Evolutionary conservation across 2,329 filamentous ascomycete genomes (phyloP).

Genomic region (Cladophialophora psammophila): DNA sequence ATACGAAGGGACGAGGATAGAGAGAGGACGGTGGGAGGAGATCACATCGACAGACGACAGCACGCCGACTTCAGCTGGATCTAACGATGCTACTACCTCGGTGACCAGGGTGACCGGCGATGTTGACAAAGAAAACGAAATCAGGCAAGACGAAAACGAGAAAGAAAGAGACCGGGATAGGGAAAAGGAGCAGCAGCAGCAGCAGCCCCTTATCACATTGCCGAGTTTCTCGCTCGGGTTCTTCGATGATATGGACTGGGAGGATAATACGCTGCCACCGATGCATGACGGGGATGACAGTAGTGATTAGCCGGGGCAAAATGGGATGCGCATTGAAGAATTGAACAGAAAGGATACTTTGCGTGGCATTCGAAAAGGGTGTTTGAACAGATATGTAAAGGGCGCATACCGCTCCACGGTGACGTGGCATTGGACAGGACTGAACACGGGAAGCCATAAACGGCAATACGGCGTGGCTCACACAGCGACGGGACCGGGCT

Average conservation of each 20-base stretch:
- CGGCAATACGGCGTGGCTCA: not conserved
- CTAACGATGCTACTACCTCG: slow-evolving; percentile 13
- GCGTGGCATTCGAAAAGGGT: not conserved
- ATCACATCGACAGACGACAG: not conserved
- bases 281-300: slow-evolving; percentile 40
- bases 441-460: not conserved
- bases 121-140: slow-evolving; percentile 18
- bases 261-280: slow-evolving; percentile 39
- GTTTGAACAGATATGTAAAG: not conserved
- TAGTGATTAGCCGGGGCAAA: slow-evolving; percentile 18
- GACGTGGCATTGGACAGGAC: not conserved
- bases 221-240: slow-evolving; percentile 38
- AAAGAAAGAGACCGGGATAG: slow-evolving; percentile 29
- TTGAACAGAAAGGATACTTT: not conserved
- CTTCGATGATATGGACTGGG: slow-evolving; percentile 37
- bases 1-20: not conserved
- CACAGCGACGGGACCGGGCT: not conserved
- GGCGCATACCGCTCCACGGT: not conserved
- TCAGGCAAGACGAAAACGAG: slow-evolving; percentile 14
- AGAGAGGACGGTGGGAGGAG: not conserved
- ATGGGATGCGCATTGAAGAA: not conserved
- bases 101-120: slow-evolving; percentile 27
- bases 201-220: slow-evolving; percentile 34
- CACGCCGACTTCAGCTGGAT: slow-evolving; percentile 11
- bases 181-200: slow-evolving; percentile 27